These are phyloP conservation scores for Fusarium nurragi DNA, from an alignment of 2,329 filamentous ascomycete species.

Conservation along the genomic window DNA sequence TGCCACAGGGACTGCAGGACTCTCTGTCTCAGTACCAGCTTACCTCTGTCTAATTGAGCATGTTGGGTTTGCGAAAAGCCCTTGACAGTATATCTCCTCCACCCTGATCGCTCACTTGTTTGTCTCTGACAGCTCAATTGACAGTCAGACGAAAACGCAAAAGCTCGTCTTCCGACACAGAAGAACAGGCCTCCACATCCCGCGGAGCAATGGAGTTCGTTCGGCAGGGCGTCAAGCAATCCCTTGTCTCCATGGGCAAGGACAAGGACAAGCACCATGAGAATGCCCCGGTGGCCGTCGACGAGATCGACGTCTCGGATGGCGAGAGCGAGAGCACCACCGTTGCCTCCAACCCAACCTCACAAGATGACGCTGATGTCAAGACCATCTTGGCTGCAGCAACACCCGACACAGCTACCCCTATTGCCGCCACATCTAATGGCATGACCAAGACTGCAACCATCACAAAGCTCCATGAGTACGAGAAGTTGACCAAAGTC, in stretches of 20 bases:
- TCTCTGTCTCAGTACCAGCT: not conserved
- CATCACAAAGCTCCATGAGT: slow-evolving; percentile 12
- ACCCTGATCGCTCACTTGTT: not conserved
- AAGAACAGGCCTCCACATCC: slow-evolving; percentile 10
- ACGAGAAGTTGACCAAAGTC: slow-evolving; percentile 23
- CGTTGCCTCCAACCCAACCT: slow-evolving; percentile 15
- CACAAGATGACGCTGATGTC: slow-evolving; percentile 1
- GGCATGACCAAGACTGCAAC: not conserved
- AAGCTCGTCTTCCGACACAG: slow-evolving; percentile 24
- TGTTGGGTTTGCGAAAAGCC: slow-evolving; percentile 36
- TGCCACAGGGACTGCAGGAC: not conserved
- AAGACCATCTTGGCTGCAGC: slow-evolving; percentile 1
- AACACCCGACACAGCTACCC: not conserved
- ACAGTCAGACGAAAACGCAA: slow-evolving; percentile 37
- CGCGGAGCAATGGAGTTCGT: slow-evolving; percentile 29
- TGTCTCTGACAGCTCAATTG: not conserved
- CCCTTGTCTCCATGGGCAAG: slow-evolving; percentile 17
- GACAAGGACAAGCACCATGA: slow-evolving; percentile 15
- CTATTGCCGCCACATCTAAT: not conserved
- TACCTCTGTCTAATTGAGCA: slow-evolving; percentile 10
- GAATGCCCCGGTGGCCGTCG: slow-evolving; percentile 7
- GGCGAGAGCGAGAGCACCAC: slow-evolving; percentile 28
- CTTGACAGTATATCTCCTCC: slow-evolving; percentile 26
- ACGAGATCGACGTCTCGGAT: slow-evolving; percentile 15
- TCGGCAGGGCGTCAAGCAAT: slow-evolving; percentile 22